Percentiles rank a stretch among this genome's conserved stretches.
Evolutionary conservation across 495 filamentous ascomycete genomes (phyloP).

Genomic region (Physcia stellaris): DNA sequence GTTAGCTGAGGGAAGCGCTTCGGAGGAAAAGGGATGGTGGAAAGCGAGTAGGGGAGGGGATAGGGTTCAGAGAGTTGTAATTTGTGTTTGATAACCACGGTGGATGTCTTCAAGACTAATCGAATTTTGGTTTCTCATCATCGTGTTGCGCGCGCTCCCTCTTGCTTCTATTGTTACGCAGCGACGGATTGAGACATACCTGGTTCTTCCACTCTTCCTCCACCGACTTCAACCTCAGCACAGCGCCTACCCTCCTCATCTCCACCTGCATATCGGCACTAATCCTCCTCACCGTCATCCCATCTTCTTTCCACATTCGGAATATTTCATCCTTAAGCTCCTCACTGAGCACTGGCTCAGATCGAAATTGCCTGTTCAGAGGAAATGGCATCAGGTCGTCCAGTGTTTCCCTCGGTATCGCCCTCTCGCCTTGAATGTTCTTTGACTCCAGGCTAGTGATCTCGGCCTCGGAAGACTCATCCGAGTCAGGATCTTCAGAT

Average conservation of each 20-base stretch:
- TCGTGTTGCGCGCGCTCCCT: no score
- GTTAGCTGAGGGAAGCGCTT: conserved; percentile 10
- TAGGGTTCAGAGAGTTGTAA: conserved; percentile 34
- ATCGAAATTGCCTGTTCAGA: conserved; percentile 54
- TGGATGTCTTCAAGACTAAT: conserved; percentile 98
- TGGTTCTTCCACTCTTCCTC: conserved; percentile 63
- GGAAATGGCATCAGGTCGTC: conserved; percentile 54
- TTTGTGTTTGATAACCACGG: conserved; percentile 35
- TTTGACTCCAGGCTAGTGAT: conserved; percentile 5
- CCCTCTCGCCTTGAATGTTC: conserved; percentile 8
- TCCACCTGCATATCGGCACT: conserved; percentile 68
- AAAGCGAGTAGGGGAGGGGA: background rate
- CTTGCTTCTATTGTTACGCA: no score
- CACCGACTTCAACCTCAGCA: conserved; percentile 74
- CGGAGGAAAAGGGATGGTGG: background rate
- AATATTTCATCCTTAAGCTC: conserved; percentile 65
- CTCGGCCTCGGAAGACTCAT: conserved; percentile 7
- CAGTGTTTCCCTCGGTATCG: conserved; percentile 22
- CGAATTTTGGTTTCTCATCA: conserved; percentile 74
- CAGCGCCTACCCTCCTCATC: conserved; percentile 75
- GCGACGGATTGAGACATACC: conserved; percentile 39
- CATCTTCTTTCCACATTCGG: conserved; percentile 43
- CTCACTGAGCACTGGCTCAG: conserved; percentile 64
- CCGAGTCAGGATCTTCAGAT: conserved; percentile 8
- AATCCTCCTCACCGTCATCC: conserved; percentile 59